Percentiles rank a stretch among this genome's conserved stretches.
These are phyloP conservation scores for Rhizopus arrhizus DNA, from an alignment of 371 early-diverging fungal genomes.

Conservation along the genomic window DNA sequence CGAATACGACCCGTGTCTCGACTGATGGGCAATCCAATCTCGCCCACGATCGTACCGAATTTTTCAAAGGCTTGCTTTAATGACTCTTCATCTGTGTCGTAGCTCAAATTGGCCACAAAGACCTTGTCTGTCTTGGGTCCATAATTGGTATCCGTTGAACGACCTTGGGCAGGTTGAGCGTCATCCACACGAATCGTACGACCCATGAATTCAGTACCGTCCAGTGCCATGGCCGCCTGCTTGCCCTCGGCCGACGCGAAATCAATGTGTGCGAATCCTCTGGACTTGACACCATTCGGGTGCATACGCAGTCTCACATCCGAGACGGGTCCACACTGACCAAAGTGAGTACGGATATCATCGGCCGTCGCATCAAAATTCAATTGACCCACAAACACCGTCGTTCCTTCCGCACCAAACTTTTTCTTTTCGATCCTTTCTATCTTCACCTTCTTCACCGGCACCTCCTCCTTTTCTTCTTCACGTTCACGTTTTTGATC, in stretches of 20 bases:
- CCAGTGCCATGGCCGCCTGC: constrained; percentile 61
- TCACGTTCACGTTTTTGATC: constrained; percentile 20
- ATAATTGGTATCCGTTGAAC: constrained; percentile 43
- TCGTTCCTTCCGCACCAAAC: constrained; percentile 46
- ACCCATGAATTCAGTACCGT: constrained; percentile 71
- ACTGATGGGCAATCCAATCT: constrained; percentile 35
- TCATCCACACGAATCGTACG: constrained; percentile 66
- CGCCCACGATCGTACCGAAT: constrained; percentile 39
- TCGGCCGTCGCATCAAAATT: constrained; percentile 69
- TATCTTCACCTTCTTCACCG: constrained; percentile 58
- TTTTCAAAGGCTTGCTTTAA: constrained; percentile 67
- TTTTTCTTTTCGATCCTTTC: constrained; percentile 34
- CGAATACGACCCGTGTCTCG: constrained; percentile 61
- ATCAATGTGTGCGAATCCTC: constrained; percentile 77
- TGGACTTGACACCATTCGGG: constrained; percentile 61
- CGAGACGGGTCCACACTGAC: constrained; percentile 65
- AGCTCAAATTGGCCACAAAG: constrained; percentile 92
- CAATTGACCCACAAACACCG: constrained; percentile 74
- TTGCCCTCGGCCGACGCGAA: constrained; percentile 62
- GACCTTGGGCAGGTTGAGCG: constrained; percentile 35
- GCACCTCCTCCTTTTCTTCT: constrained; percentile 27
- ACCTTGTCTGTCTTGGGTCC: constrained; percentile 68
- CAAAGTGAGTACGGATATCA: constrained; percentile 59
- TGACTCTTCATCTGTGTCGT: constrained; percentile 88
- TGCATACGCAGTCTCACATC: constrained; percentile 72